These are phyloP conservation scores for Lipomyces orientalis DNA, from an alignment of 805 yeast species.

Conservation along the genomic window DNA sequence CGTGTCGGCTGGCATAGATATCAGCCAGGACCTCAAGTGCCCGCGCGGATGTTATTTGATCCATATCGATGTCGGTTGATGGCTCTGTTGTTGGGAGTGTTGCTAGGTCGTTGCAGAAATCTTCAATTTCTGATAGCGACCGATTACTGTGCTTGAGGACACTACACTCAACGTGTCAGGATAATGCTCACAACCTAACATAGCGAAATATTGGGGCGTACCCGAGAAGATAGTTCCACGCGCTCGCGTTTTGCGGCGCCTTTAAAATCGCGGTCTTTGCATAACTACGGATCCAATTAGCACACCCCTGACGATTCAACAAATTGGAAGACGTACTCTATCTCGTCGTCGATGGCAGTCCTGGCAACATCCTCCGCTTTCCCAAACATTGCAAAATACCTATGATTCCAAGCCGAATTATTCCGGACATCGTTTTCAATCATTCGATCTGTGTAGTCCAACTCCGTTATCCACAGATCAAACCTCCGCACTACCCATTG, in stretches of 20 bases:
- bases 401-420: conserved; percentile 92
- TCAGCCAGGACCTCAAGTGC: conserved; percentile 70
- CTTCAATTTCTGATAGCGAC: conserved; percentile 50
- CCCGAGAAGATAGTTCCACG: conserved; percentile 84
- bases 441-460: conserved; percentile 55
- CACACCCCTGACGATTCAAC: not conserved
- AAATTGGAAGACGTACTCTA: conserved; percentile 48
- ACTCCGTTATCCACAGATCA: conserved; percentile 57
- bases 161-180: not conserved
- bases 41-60: conserved; percentile 52
- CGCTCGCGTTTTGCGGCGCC: conserved; percentile 81
- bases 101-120: conserved; percentile 55
- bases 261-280: conserved; percentile 55
- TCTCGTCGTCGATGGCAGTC: conserved; percentile 50
- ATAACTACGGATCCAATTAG: conserved; percentile 14
- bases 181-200: not conserved
- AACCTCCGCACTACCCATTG: conserved; percentile 78
- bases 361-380: conserved; percentile 25
- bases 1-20: conserved; percentile 49
- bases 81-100: conserved; percentile 39
- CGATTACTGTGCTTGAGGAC: conserved; percentile 15
- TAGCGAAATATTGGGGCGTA: not conserved
- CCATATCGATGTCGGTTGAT: conserved; percentile 36
- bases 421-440: conserved; percentile 74
- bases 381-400: conserved; percentile 62